phyloP scores from a whole-genome alignment of 2,329 filamentous ascomycete species.

The Didymellaceae sp. region DNA sequence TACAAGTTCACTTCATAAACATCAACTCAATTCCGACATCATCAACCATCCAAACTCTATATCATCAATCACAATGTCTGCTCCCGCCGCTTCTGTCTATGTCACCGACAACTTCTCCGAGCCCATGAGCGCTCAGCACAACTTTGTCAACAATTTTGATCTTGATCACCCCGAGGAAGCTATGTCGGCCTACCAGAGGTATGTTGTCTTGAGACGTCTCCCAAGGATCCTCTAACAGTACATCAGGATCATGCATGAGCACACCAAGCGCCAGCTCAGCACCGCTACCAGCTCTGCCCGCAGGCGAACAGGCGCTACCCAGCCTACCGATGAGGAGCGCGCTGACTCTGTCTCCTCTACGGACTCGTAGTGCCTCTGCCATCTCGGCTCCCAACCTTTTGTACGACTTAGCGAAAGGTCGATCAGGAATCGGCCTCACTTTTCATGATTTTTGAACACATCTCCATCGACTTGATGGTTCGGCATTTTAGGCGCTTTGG shows the following conservation, averaged over 20 bases:
- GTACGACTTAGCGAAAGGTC: conserved; percentile 10
- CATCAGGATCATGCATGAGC: conserved; percentile 56
- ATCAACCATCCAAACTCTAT: background rate
- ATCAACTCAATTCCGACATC: background rate
- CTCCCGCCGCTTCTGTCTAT: conserved; percentile 41
- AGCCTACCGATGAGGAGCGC: conserved; percentile 9
- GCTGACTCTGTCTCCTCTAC: conserved; percentile 29
- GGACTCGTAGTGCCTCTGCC: conserved; percentile 15
- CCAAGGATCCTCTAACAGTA: conserved; percentile 16
- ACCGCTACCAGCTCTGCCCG: conserved; percentile 54
- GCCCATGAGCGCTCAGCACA: conserved; percentile 51
- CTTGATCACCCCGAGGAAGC: conserved; percentile 47
- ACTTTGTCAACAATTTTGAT: conserved; percentile 54
- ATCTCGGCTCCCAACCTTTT: background rate
- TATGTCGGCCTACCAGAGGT: conserved; percentile 55
- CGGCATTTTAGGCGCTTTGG: conserved; percentile 8
- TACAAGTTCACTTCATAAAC: background rate
- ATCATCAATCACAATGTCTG: conserved; percentile 28
- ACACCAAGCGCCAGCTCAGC: conserved; percentile 57
- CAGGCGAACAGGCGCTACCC: conserved; percentile 40
- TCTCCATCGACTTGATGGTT: conserved; percentile 5
- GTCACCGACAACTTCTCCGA: conserved; percentile 50
- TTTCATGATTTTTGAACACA: background rate
- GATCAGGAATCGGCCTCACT: conserved; percentile 2
- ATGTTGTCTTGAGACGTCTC: conserved; percentile 19